Evolutionary conservation across 345 rosid genomes (phyloP).

Genomic region (Melastoma malabathricum): DNA sequence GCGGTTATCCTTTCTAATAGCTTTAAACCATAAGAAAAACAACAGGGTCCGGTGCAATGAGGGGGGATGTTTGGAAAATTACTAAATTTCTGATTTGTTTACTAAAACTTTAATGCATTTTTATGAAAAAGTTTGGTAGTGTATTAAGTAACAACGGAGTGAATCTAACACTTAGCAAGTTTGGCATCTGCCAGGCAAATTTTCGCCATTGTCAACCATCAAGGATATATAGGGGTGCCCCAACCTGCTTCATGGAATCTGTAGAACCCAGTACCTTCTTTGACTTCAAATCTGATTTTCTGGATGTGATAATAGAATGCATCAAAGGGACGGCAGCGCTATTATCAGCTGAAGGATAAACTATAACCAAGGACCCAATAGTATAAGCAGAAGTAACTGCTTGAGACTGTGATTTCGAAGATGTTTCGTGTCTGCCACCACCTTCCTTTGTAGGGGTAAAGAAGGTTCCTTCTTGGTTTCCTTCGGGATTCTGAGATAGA

Average conservation of each 20-base stretch:
- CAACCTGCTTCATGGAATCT: constrained; percentile 45
- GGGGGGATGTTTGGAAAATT: too few species aligned
- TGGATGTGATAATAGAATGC: constrained; percentile 68
- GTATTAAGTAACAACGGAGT: too few species aligned
- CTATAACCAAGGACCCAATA: constrained; percentile 60
- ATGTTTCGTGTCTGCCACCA: constrained; percentile 28
- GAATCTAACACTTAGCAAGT: constrained; percentile 79
- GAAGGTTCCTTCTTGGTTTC: constrained; percentile 26
- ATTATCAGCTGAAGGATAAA: constrained; percentile 63
- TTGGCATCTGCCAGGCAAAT: constrained; percentile 77
- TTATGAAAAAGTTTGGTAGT: too few species aligned
- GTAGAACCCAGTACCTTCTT: constrained; percentile 40
- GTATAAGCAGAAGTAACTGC: constrained; percentile 58
- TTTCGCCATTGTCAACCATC: constrained; percentile 92
- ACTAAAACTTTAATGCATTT: too few species aligned
- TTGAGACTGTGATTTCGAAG: constrained; percentile 31
- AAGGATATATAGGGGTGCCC: constrained; percentile 62
- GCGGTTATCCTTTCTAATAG: too few species aligned
- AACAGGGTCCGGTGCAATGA: too few species aligned
- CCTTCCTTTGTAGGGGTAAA: constrained; percentile 48
- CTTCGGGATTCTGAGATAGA: constrained; percentile 25
- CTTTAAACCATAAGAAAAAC: too few species aligned
- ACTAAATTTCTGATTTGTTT: too few species aligned
- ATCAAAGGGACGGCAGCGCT: constrained; percentile 49
- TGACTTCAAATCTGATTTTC: constrained; percentile 45